Evolutionary conservation across 805 yeast species (phyloP), one percentile per base, ranked within the genome.

Genomic region (Scheffersomyces ergatensis): DNA sequence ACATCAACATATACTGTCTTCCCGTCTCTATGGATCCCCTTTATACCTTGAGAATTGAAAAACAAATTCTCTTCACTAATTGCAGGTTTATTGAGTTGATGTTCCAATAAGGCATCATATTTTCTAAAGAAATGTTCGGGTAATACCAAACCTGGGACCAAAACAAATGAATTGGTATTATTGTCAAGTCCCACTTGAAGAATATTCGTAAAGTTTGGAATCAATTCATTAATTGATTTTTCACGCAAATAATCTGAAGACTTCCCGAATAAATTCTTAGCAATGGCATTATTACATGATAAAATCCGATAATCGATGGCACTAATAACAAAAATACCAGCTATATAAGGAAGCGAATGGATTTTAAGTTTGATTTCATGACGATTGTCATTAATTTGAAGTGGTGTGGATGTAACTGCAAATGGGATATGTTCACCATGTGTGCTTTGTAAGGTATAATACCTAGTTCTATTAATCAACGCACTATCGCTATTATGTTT

Each of bases 111-210:
- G 0, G 85, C 82, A 42, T 73, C 70, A 39, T 80, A 72, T 48
- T 82, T 81, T 46, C 97, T 75, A 65, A 92, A 89, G 57, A 85
- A 84, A 62, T 89, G 97, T 60, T 90, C 98, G 0, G 97, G 95
- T 11, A 90, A 65, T 0, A 90, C 96, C 37, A 87, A 63, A 1
- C 97, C 97, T 0, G 84, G 78, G 5, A 53, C 57, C 18, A 65
- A 40, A 16, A 53, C 49, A 23, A 56, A 46, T 0, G 45, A 48
- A 7, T 55, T 54, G 4, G 44, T 36, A 31, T 55, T 56, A 21
- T 55, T 58, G 2, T 58, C 59, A 12, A 60, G 42, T 1, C 82
- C 80, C 16, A 55, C 47, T 2, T 62, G 57, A 37, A 82, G 55
- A 16, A 79, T 63, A 3, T 62, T 59, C 2, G 74, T 55, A 53